Conservation (phyloP, 495 filamentous ascomycete genomes). For the Penicillium desertorum region DNA sequence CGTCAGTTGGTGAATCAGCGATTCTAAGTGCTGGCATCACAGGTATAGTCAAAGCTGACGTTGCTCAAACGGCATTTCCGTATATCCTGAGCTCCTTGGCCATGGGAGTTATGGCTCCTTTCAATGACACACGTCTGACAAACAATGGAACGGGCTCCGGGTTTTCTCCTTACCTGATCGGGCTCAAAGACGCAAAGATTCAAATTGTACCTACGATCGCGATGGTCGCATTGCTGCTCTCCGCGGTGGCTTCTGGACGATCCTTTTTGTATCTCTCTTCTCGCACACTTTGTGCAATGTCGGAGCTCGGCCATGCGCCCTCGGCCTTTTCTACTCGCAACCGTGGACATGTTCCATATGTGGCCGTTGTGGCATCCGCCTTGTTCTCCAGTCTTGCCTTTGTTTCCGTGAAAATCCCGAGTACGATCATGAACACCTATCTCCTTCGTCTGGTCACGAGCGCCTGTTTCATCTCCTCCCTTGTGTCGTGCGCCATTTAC, state of each 20-base stretch:
- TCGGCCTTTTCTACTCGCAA: constrained; percentile 44
- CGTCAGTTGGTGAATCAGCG: constrained; percentile 25
- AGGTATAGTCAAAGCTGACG: constrained; percentile 21
- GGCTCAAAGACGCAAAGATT: constrained; percentile 47
- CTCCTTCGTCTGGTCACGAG: constrained; percentile 60
- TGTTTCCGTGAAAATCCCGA: constrained; percentile 31
- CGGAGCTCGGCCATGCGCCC: constrained; percentile 49
- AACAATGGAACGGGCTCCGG: constrained; percentile 52
- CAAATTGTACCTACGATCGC: constrained; percentile 60
- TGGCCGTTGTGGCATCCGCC: constrained; percentile 39
- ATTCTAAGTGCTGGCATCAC: constrained; percentile 23
- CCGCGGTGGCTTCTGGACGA: constrained; percentile 67
- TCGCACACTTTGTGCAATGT: constrained; percentile 49
- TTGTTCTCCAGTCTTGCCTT: constrained; percentile 43
- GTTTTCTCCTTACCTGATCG: constrained; percentile 38
- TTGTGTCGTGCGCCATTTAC: constrained; percentile 55
- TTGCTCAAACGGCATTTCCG: constrained; percentile 48
- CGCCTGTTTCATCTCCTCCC: constrained; percentile 61
- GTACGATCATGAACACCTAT: constrained; percentile 44
- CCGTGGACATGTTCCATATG: constrained; percentile 47
- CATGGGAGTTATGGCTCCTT: constrained; percentile 56
- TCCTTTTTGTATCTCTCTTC: constrained; percentile 59
- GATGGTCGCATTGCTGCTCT: constrained; percentile 69
- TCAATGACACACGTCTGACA: constrained; percentile 53
- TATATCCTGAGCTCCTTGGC: constrained; percentile 60